phyloP scores from a whole-genome alignment of 352 stramenopile species.

The Paralagenidium karlingii region DNA sequence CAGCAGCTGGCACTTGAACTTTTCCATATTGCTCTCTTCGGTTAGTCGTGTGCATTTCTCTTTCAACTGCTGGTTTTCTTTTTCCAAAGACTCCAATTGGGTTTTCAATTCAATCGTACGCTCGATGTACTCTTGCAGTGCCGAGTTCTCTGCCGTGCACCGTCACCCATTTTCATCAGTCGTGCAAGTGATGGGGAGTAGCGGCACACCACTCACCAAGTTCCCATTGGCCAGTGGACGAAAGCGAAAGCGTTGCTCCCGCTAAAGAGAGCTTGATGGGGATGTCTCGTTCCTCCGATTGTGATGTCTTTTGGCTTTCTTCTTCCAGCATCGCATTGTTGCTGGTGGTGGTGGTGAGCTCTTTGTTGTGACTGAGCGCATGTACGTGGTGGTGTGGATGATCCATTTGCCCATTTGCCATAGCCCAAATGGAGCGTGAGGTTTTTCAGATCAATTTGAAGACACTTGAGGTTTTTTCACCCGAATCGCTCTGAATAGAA shows the following conservation, averaged over 20 bases:
- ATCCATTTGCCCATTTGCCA: too few relatives aligned
- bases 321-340: too few relatives aligned
- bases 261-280: conserved; percentile 49
- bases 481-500: too few relatives aligned
- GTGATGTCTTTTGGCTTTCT: too few relatives aligned
- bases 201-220: conserved; percentile 21
- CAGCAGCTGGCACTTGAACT: conserved; percentile 81
- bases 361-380: too few relatives aligned
- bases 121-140: conserved; percentile 26
- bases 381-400: too few relatives aligned
- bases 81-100: conserved; percentile 29
- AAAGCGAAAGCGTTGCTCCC: conserved; percentile 28
- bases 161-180: conserved; percentile 2
- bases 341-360: too few relatives aligned
- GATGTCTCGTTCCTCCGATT: conserved; percentile 31
- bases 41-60: conserved; percentile 44
- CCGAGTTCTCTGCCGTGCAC: conserved; percentile 30
- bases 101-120: conserved; percentile 18
- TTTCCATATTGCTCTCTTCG: conserved; percentile 79
- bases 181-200: neutral
- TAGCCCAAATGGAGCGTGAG: too few relatives aligned
- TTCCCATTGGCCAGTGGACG: conserved; percentile 34
- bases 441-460: too few relatives aligned
- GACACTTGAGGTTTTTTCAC: too few relatives aligned
- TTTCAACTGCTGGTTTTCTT: conserved; percentile 43